Conservation (phyloP, 371 early-diverging fungal genomes). For the Circinella umbellata region DNA sequence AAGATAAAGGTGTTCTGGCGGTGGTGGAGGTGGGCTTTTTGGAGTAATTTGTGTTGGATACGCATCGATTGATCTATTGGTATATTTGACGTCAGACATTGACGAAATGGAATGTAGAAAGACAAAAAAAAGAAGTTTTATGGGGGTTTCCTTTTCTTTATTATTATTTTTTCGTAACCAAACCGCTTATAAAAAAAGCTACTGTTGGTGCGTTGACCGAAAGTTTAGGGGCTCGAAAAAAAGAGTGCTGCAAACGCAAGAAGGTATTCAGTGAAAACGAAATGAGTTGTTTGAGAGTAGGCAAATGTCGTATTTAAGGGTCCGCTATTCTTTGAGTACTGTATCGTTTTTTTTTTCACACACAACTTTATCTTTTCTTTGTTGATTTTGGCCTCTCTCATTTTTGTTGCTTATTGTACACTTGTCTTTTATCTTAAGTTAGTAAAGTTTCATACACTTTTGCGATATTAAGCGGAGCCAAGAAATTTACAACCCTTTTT, state of each 20-base stretch:
- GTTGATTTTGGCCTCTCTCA: too few relatives aligned
- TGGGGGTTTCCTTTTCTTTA: too few relatives aligned
- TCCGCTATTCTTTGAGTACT: neutral
- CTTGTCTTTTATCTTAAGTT: too few relatives aligned
- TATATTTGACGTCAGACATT: slow-evolving; percentile 9
- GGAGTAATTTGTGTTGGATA: neutral
- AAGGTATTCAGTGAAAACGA: neutral
- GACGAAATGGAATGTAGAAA: slow-evolving; percentile 1
- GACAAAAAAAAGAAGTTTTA: neutral
- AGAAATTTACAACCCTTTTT: neutral
- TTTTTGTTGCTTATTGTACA: too few relatives aligned
- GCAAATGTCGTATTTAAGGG: neutral
- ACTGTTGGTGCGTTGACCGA: neutral
- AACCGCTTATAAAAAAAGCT: too few relatives aligned
- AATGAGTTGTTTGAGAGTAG: too few relatives aligned
- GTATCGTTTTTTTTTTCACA: neutral
- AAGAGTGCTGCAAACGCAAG: neutral
- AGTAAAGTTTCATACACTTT: too few relatives aligned
- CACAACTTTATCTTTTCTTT: too few relatives aligned
- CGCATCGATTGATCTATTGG: slow-evolving; percentile 1
- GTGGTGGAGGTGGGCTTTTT: slow-evolving; percentile 3
- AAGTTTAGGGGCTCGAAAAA: neutral
- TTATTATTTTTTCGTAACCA: neutral
- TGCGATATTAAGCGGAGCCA: too few relatives aligned
- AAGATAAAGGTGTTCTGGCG: neutral